A percentile compares a stretch with the other conserved stretches of the same genome.
These are phyloP conservation scores for Pythium folliculosum DNA, from an alignment of 352 stramenopile genomes.

Conservation along the genomic window DNA sequence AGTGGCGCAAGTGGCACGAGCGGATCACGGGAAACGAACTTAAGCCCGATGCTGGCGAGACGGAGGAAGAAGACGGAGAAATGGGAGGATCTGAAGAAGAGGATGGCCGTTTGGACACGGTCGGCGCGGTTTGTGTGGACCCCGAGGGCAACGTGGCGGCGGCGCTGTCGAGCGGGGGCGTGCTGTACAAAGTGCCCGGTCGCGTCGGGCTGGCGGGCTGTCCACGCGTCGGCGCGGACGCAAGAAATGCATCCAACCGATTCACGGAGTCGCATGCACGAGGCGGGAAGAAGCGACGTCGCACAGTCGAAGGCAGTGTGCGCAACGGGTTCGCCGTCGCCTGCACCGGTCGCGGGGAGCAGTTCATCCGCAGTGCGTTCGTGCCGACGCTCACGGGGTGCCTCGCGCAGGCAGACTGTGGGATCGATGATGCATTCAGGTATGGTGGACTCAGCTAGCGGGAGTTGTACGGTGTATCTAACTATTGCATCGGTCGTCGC, in stretches of 20 bases:
- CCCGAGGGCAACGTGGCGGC: slow-evolving; percentile 50
- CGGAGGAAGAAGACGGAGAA: background rate
- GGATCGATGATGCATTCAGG: slow-evolving; percentile 5
- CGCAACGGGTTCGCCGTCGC: slow-evolving; percentile 51
- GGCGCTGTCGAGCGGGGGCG: slow-evolving; percentile 64
- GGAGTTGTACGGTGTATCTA: slow-evolving; percentile 13
- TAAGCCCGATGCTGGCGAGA: background rate
- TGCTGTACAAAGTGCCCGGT: slow-evolving; percentile 66
- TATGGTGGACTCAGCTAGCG: background rate
- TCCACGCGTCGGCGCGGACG: slow-evolving; percentile 61
- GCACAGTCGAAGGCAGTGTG: background rate
- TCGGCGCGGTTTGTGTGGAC: slow-evolving; percentile 67
- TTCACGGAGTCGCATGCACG: background rate
- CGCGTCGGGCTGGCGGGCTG: slow-evolving; percentile 67
- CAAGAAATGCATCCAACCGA: slow-evolving; percentile 33
- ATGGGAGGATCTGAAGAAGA: background rate
- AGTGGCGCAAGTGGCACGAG: slow-evolving; percentile 56
- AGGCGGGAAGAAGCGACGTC: background rate
- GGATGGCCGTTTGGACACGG: slow-evolving; percentile 49
- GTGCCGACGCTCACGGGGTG: slow-evolving; percentile 32
- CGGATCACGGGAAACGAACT: background rate
- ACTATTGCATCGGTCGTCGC: background rate
- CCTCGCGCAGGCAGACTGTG: slow-evolving; percentile 35
- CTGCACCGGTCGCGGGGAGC: slow-evolving; percentile 66
- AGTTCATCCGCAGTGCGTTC: slow-evolving; percentile 60